These are phyloP conservation scores for Lenwebbia sp. DNA, from an alignment of 345 rosid genomes.

Conservation along the genomic window DNA sequence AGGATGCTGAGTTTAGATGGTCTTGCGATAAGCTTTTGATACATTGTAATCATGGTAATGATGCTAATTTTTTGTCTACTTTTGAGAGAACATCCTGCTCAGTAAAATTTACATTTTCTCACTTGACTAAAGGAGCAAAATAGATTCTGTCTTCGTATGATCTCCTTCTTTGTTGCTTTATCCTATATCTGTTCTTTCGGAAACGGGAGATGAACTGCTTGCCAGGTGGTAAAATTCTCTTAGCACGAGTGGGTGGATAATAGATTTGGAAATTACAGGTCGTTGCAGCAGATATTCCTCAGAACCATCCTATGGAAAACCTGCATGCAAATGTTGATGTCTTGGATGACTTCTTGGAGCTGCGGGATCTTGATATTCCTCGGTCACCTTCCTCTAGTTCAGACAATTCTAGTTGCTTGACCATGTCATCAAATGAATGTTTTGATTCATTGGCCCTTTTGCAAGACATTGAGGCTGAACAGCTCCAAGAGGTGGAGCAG, in stretches of 20 bases:
- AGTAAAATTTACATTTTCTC: background rate
- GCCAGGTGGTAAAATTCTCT: background rate
- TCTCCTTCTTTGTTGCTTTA: background rate
- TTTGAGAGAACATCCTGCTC: background rate
- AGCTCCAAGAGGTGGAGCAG: background rate
- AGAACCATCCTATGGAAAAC: constrained; percentile 8
- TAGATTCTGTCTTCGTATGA: background rate
- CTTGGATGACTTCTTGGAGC: constrained; percentile 30
- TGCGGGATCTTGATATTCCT: constrained; percentile 28
- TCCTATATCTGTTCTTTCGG: background rate
- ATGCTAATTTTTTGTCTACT: background rate
- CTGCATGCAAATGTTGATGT: constrained; percentile 1
- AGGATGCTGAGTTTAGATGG: background rate
- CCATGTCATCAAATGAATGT: constrained; percentile 34
- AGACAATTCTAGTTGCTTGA: constrained; percentile 37
- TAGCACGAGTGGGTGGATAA: background rate
- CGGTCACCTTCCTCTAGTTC: constrained; percentile 35
- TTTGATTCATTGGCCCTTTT: constrained; percentile 31
- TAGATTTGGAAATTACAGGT: background rate
- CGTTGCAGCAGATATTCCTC: constrained; percentile 8
- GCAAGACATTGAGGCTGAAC: constrained; percentile 23
- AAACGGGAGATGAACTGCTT: background rate
- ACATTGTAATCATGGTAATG: background rate
- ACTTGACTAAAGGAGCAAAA: background rate
- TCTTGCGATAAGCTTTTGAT: background rate